phyloP scores from a whole-genome alignment of 2,329 filamentous ascomycete species.

The Ophiostoma ulmi region DNA sequence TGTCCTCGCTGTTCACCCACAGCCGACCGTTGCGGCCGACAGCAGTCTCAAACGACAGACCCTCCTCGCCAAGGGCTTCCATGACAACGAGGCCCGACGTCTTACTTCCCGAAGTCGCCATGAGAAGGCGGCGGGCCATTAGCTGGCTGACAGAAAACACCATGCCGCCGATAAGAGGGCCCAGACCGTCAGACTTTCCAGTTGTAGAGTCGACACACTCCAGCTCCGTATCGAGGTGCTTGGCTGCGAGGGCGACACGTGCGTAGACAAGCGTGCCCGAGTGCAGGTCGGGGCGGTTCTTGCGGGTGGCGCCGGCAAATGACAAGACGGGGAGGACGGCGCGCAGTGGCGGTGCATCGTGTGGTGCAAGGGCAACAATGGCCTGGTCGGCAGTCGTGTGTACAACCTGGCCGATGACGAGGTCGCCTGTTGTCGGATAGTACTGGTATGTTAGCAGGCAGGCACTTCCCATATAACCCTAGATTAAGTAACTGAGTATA shows the following conservation, averaged over 20 bases:
- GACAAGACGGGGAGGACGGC: slow-evolving; percentile 78
- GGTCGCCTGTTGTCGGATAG: slow-evolving; percentile 70
- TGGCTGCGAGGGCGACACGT: slow-evolving; percentile 69
- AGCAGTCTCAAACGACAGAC: slow-evolving; percentile 85
- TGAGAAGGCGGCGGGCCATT: slow-evolving; percentile 75
- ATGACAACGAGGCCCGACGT: slow-evolving; percentile 66
- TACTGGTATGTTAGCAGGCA: slow-evolving; percentile 54
- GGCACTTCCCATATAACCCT: slow-evolving; percentile 29
- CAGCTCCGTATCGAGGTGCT: slow-evolving; percentile 82
- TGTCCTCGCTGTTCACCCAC: slow-evolving; percentile 77
- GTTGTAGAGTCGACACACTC: slow-evolving; percentile 83
- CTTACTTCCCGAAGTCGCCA: slow-evolving; percentile 42
- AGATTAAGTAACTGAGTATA: slow-evolving; percentile 31
- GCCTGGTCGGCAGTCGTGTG: slow-evolving; percentile 72
- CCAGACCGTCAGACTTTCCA: slow-evolving; percentile 82
- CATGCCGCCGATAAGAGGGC: slow-evolving; percentile 77
- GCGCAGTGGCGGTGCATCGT: slow-evolving; percentile 44
- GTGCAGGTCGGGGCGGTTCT: slow-evolving; percentile 75
- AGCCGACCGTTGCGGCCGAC: slow-evolving; percentile 88
- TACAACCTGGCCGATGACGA: slow-evolving; percentile 81
- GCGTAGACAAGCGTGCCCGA: slow-evolving; percentile 82
- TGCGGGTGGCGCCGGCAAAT: slow-evolving; percentile 91
- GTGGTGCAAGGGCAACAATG: slow-evolving; percentile 68
- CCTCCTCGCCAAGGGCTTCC: slow-evolving; percentile 70
- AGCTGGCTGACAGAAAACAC: slow-evolving; percentile 72